Conservation (phyloP, 257 asterid genomes). For the Cruciata laevipes region DNA sequence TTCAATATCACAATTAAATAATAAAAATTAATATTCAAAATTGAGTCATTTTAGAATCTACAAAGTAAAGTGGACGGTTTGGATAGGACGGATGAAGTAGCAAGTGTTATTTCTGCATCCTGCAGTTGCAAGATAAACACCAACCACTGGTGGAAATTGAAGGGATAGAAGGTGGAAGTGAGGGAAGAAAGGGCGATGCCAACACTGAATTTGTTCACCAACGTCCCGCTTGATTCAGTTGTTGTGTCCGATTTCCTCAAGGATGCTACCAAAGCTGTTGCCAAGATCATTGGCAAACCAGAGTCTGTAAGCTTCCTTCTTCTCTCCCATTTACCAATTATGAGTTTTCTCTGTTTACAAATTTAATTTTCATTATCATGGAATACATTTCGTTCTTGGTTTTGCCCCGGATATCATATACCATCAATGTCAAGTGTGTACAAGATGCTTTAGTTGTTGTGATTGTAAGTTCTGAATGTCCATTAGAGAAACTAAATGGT, state of each 20-base stretch:
- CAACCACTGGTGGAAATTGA: background rate
- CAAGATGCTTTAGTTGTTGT: background rate
- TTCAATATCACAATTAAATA: no score
- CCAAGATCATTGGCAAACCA: conserved; percentile 84
- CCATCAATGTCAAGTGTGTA: background rate
- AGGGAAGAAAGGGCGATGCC: conserved; percentile 45
- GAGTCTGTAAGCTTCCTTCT: conserved; percentile 50
- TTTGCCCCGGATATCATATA: background rate
- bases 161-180: background rate
- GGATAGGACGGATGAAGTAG: no score
- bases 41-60: no score
- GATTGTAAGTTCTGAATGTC: background rate
- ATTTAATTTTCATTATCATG: background rate
- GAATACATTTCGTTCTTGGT: background rate
- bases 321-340: background rate
- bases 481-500: background rate
- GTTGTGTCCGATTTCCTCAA: conserved; percentile 87
- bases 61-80: no score
- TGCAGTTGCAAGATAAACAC: background rate
- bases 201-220: conserved; percentile 71
- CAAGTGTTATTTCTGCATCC: no score
- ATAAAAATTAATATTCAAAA: no score
- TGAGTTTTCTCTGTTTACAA: conserved; percentile 3
- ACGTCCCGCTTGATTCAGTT: conserved; percentile 85
- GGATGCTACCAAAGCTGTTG: conserved; percentile 94